Percentiles rank a stretch among this genome's conserved stretches.
Evolutionary conservation across 805 yeast species (phyloP).

Genomic region (Ogataea ganodermae): DNA sequence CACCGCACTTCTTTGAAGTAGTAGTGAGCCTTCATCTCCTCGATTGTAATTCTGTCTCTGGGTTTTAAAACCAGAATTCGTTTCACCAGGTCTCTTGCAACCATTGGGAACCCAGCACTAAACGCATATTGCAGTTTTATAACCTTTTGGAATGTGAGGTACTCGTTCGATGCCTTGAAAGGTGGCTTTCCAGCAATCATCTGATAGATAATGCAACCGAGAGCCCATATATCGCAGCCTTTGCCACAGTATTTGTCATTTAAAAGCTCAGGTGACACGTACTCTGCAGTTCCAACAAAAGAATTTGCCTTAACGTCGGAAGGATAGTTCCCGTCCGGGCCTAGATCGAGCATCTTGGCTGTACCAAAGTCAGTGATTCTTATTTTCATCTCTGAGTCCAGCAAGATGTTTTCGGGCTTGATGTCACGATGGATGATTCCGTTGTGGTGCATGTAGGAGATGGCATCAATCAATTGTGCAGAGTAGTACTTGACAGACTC

Average conservation of each 20-base stretch:
- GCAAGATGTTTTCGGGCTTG: conserved; percentile 78
- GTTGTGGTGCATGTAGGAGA: conserved; percentile 67
- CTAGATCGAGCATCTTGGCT: conserved; percentile 66
- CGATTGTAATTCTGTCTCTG: conserved; percentile 57
- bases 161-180: conserved; percentile 81
- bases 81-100: conserved; percentile 71
- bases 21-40: conserved; percentile 60
- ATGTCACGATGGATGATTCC: conserved; percentile 83
- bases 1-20: conserved; percentile 63
- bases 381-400: conserved; percentile 60
- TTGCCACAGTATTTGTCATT: conserved; percentile 70
- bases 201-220: conserved; percentile 60
- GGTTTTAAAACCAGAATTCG: conserved; percentile 67
- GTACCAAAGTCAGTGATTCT: conserved; percentile 86
- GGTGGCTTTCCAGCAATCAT: conserved; percentile 75
- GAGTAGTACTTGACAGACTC: conserved; percentile 66
- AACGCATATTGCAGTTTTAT: conserved; percentile 79
- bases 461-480: conserved; percentile 74
- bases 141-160: conserved; percentile 78
- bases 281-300: conserved; percentile 85
- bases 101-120: conserved; percentile 80
- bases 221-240: conserved; percentile 63
- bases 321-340: conserved; percentile 57
- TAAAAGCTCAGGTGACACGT: conserved; percentile 77
- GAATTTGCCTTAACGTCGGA: conserved; percentile 70